Conservation (phyloP, 1,139 yeast species). For the Kazachstania sp. region DNA sequence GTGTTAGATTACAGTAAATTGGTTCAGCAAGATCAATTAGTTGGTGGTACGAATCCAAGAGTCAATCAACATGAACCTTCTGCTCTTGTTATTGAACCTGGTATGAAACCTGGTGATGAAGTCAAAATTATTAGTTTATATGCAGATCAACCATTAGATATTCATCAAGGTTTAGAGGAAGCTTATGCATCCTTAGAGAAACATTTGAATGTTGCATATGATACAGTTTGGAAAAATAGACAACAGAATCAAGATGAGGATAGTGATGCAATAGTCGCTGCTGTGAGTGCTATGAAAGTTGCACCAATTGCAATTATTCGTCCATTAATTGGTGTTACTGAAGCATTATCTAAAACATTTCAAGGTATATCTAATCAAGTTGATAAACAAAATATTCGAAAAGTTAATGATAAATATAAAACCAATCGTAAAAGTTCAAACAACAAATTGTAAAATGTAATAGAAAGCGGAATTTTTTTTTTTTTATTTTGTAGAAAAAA, state of each 20-base stretch:
- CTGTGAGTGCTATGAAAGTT: constrained; percentile 53
- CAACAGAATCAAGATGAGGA: constrained; percentile 29
- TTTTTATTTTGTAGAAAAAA: no score
- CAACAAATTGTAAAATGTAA: background rate
- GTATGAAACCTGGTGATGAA: constrained; percentile 33
- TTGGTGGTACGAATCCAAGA: constrained; percentile 26
- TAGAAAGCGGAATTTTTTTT: no score
- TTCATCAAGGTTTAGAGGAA: constrained; percentile 60
- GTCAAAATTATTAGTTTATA: constrained; percentile 61
- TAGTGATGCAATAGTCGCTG: constrained; percentile 59
- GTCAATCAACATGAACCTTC: constrained; percentile 22
- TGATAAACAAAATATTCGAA: constrained; percentile 50
- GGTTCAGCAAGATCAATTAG: constrained; percentile 24
- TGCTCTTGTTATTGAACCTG: constrained; percentile 21
- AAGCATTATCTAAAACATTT: constrained; percentile 72
- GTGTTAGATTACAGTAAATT: constrained; percentile 10
- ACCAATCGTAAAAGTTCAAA: constrained; percentile 6
- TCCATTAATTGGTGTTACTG: constrained; percentile 90
- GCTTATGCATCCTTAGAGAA: constrained; percentile 69
- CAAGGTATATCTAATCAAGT: constrained; percentile 79
- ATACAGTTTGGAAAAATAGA: constrained; percentile 48
- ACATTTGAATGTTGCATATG: constrained; percentile 58
- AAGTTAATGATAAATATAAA: constrained; percentile 47
- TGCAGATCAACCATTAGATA: constrained; percentile 71
- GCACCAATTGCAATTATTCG: constrained; percentile 75